Percentiles rank a stretch among this genome's conserved stretches.
phyloP scores from a whole-genome alignment of 2,329 filamentous ascomycete species.

The Aspergillus spinulosporus region DNA sequence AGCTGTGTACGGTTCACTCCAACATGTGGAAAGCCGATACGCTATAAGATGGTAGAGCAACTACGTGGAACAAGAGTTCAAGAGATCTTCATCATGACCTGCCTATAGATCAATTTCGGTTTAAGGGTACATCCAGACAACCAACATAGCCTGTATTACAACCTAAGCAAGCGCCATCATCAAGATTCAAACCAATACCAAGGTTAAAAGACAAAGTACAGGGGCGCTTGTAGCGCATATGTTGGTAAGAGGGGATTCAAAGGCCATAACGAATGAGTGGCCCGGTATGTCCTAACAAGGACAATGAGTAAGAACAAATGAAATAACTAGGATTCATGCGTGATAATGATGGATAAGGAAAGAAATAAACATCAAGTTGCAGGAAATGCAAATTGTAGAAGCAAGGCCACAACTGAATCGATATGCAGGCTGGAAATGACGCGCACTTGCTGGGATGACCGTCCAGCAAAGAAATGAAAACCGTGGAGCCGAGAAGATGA shows the following conservation, averaged over 20 bases:
- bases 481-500: not conserved
- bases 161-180: conserved; percentile 21
- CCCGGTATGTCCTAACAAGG: conserved; percentile 10
- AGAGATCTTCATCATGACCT: conserved; percentile 6
- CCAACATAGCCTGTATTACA: conserved; percentile 17
- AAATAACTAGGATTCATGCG: conserved; percentile 22
- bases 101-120: conserved; percentile 16
- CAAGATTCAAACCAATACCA: conserved; percentile 16
- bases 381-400: conserved; percentile 15
- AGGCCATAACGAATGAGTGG: conserved; percentile 22
- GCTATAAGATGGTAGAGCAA: not conserved
- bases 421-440: conserved; percentile 10
- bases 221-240: conserved; percentile 1
- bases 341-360: conserved; percentile 19
- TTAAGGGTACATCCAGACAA: conserved; percentile 13
- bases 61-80: not conserved
- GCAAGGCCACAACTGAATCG: conserved; percentile 16
- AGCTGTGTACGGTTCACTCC: no score
- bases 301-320: conserved; percentile 25
- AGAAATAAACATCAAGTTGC: conserved; percentile 16
- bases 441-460: conserved; percentile 9
- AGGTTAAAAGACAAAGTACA: conserved; percentile 16
- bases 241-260: conserved; percentile 9
- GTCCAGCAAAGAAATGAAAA: conserved; percentile 9
- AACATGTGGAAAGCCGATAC: no score